Conservation (phyloP, 1,284 basidiomycete genomes). For the Pseudozyma pruni region DNA sequence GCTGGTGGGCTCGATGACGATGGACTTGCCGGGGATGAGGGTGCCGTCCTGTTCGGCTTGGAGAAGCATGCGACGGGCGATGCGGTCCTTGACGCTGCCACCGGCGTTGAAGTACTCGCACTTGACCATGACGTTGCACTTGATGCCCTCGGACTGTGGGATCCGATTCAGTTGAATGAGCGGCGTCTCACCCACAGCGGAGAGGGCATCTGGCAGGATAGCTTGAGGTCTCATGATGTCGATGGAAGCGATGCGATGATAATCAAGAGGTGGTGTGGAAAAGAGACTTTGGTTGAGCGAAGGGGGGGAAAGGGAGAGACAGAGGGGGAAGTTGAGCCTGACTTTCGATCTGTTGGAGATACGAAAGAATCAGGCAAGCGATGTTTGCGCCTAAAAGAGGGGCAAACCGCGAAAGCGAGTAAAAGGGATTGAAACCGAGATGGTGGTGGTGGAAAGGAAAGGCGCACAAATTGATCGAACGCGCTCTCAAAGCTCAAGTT, state of each 20-base stretch:
- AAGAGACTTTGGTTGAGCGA: constrained; percentile 3
- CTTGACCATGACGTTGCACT: constrained; percentile 93
- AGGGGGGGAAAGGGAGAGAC: constrained; percentile 17
- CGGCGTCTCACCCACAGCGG: constrained; percentile 89
- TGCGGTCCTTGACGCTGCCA: constrained; percentile 94
- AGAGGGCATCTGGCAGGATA: constrained; percentile 73
- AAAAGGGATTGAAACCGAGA: constrained; percentile 7
- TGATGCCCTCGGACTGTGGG: constrained; percentile 78
- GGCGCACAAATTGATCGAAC: neutral
- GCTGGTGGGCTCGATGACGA: constrained; percentile 87
- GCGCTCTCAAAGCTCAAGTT: neutral
- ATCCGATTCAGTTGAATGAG: constrained; percentile 86
- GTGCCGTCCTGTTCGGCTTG: constrained; percentile 87
- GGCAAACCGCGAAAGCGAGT: constrained; percentile 24
- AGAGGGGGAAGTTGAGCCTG: constrained; percentile 20
- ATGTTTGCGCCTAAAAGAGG: constrained; percentile 35
- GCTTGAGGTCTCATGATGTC: constrained; percentile 45
- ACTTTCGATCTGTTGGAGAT: constrained; percentile 54
- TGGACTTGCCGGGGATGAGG: constrained; percentile 85
- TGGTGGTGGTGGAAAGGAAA: constrained; percentile 16
- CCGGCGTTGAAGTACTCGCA: constrained; percentile 90
- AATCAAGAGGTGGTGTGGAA: neutral
- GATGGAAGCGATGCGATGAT: neutral
- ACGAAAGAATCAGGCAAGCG: constrained; percentile 47
- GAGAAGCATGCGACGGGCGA: constrained; percentile 87